Conservation (phyloP, 768 basidiomycete species). For the Calocybe gangraenosa region DNA sequence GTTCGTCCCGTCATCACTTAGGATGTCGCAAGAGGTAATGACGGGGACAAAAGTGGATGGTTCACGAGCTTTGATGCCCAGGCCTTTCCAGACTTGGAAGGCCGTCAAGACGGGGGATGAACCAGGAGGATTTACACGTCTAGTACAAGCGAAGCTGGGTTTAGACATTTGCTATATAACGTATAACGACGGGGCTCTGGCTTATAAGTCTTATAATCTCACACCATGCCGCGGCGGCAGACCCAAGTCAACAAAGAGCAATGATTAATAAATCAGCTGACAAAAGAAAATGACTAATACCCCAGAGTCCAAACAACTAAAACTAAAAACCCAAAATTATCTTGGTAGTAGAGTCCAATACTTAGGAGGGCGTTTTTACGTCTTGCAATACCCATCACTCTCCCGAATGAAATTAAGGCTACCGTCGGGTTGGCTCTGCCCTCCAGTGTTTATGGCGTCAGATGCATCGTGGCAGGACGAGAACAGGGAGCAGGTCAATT, state of each 20-base stretch:
- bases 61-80: constrained; percentile 23
- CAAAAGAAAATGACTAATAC: constrained; percentile 17
- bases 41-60: constrained; percentile 21
- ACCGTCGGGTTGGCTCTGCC: constrained; percentile 40
- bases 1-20: constrained; percentile 19
- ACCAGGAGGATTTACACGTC: constrained; percentile 23
- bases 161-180: background rate
- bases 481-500: constrained; percentile 41
- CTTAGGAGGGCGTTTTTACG: too few relatives aligned
- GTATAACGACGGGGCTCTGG: too few relatives aligned
- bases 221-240: too few relatives aligned
- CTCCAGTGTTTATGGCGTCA: constrained; percentile 36
- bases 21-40: constrained; percentile 17
- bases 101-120: constrained; percentile 20
- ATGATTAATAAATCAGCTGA: background rate
- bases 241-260: too few relatives aligned
- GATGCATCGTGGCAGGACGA: constrained; percentile 29
- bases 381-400: constrained; percentile 43
- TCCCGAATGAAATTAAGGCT: constrained; percentile 35
- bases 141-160: constrained; percentile 21
- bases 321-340: background rate
- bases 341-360: too few relatives aligned
- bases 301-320: background rate
- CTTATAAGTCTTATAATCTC: too few relatives aligned
- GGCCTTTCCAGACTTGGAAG: constrained; percentile 24